A percentile compares a stretch with the other conserved stretches of the same genome.
Evolutionary conservation across 2,329 filamentous ascomycete species (phyloP).

Genomic region (Hypomyces rosellus): DNA sequence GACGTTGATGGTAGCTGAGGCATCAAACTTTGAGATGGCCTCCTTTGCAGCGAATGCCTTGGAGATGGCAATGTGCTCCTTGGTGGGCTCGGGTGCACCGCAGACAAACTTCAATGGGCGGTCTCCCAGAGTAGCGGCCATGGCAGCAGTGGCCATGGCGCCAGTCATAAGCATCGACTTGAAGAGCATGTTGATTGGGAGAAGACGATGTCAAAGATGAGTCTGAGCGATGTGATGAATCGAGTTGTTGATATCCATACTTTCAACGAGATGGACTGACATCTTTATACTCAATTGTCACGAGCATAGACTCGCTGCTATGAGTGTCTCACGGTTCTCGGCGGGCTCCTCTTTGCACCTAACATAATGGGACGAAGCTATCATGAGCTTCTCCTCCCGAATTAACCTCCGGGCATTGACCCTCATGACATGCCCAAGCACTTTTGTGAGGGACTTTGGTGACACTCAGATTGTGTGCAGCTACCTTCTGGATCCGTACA

Average conservation of each 20-base stretch:
- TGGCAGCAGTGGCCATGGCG: slow-evolving; percentile 13
- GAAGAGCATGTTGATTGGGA: slow-evolving; percentile 10
- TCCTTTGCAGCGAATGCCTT: slow-evolving; percentile 15
- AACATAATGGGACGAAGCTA: neutral
- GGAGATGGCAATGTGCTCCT: slow-evolving; percentile 15
- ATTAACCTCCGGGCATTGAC: no score
- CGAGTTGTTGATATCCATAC: no score
- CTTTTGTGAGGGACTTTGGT: no score
- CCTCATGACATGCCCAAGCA: no score
- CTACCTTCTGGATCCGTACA: slow-evolving; percentile 1
- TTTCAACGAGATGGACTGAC: neutral
- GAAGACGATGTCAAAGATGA: neutral
- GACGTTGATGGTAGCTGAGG: slow-evolving; percentile 22
- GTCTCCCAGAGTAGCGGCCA: neutral
- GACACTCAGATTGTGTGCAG: neutral
- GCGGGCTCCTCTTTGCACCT: neutral
- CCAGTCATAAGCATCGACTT: slow-evolving; percentile 15
- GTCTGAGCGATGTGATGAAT: neutral
- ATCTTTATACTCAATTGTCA: neutral
- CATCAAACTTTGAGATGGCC: slow-evolving; percentile 11
- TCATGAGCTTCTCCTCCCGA: neutral
- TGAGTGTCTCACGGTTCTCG: neutral
- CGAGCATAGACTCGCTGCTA: neutral
- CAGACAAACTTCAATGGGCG: slow-evolving; percentile 6
- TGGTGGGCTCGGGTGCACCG: slow-evolving; percentile 14